phyloP scores from a whole-genome alignment of 116 monocot species.

The Papilionanthe hybrid region DNA sequence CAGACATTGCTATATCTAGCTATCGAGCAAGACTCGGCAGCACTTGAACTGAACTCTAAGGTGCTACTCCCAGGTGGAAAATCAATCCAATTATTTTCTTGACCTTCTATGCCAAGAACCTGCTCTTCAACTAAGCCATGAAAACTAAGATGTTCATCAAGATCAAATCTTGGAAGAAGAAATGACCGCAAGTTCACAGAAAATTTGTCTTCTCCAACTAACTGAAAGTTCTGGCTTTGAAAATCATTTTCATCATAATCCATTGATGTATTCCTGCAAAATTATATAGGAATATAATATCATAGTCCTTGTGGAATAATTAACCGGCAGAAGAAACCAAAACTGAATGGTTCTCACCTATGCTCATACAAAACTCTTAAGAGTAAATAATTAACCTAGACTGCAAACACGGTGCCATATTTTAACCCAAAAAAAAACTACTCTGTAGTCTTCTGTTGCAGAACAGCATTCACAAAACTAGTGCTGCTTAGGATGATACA shows the following conservation, averaged over 20 bases:
- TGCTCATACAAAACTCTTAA: neutral
- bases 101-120: slow-evolving; percentile 52
- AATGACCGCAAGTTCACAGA: slow-evolving; percentile 59
- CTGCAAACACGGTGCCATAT: neutral
- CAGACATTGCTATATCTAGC: slow-evolving; percentile 57
- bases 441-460: neutral
- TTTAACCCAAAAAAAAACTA: neutral
- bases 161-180: slow-evolving; percentile 75
- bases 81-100: slow-evolving; percentile 79
- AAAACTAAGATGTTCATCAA: slow-evolving; percentile 86
- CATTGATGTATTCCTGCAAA: slow-evolving; percentile 76
- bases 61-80: slow-evolving; percentile 67
- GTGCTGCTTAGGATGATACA: neutral
- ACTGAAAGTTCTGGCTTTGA: slow-evolving; percentile 82
- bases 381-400: neutral
- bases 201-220: slow-evolving; percentile 83
- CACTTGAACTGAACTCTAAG: slow-evolving; percentile 56
- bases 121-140: slow-evolving; percentile 70
- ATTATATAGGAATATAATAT: neutral
- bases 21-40: slow-evolving; percentile 57
- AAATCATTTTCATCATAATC: slow-evolving; percentile 97
- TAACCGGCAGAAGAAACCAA: neutral
- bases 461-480: neutral
- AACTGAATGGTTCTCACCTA: neutral
- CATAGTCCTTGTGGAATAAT: neutral